Evolutionary conservation across 805 yeast genomes (phyloP).

Genomic region (Candida xiaguanensis): DNA sequence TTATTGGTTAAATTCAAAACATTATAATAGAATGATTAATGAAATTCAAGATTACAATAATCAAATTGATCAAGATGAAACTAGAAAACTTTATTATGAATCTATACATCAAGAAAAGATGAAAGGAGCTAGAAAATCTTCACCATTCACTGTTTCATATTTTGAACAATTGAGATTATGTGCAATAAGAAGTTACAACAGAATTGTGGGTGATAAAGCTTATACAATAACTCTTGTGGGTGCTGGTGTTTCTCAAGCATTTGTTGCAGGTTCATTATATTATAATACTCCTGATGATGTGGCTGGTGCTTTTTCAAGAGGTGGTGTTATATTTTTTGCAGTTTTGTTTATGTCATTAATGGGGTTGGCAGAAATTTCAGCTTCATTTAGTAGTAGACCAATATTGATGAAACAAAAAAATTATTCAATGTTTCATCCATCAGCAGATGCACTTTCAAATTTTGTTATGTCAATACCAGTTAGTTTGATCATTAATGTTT

Average conservation of each 20-base stretch:
- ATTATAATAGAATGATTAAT: slow-evolving; percentile 16
- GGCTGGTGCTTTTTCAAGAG: slow-evolving; percentile 58
- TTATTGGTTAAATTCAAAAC: slow-evolving; percentile 52
- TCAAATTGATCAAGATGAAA: slow-evolving; percentile 22
- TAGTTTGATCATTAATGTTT: slow-evolving; percentile 16
- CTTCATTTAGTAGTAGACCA: slow-evolving; percentile 21
- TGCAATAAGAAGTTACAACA: slow-evolving; percentile 49
- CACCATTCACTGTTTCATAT: slow-evolving; percentile 44
- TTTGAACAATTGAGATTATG: slow-evolving; percentile 48
- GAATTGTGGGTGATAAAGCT: slow-evolving; percentile 54
- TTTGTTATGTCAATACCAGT: slow-evolving; percentile 21
- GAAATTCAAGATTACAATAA: slow-evolving; percentile 20
- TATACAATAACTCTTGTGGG: slow-evolving; percentile 42
- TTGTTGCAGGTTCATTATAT: slow-evolving; percentile 61
- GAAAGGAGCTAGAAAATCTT: slow-evolving; percentile 31
- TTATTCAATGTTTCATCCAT: slow-evolving; percentile 27
- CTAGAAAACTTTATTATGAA: slow-evolving; percentile 28
- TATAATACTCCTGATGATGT: slow-evolving; percentile 50
- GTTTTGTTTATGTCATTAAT: slow-evolving; percentile 50
- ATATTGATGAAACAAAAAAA: slow-evolving; percentile 28
- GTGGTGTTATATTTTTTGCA: slow-evolving; percentile 60
- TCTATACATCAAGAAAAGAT: slow-evolving; percentile 37
- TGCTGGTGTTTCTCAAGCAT: slow-evolving; percentile 54
- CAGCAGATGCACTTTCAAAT: slow-evolving; percentile 24
- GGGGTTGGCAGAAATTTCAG: slow-evolving; percentile 44